Evolutionary conservation across 768 basidiomycete species (phyloP), one percentile per base, ranked within the genome.

Genomic region (Sistotremastrum suecicum): DNA sequence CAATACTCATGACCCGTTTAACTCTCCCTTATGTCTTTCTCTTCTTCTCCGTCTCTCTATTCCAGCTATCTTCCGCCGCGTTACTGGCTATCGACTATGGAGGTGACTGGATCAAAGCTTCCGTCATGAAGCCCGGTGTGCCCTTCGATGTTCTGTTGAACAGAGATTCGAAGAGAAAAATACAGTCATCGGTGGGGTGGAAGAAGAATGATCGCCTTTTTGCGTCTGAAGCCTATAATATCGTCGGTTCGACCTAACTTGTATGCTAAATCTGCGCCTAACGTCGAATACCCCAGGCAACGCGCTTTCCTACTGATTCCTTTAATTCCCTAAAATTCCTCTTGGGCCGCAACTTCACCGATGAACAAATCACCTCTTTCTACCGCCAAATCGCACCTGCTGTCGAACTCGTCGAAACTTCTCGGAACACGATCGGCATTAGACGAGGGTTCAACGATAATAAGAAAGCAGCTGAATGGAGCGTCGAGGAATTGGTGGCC

Each of bases 31-130:
- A 20, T 20, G 20, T 20, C 34, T 34, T 43, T 31, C 29, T 43
- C 29, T 43, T 54, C n/a, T 36, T 44, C 40, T 40, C 73, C 34
- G 61, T 67, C 32, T 42, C 54, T 12, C 47, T 36, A 44, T 60
- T 44, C 48, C 49, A 60, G 39, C 58, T 66, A 38, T 65, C 69
- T n/a, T 63, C 74, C 37, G 84, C 81, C 20, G 78, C 91, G 3
- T 75, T 98, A 8, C 75, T 99, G 41, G 92, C 92, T 12, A 87
- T 99, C 57, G 95, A 99, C 77, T 97, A 95, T 75, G 95, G 95
- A 59, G 76, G 87, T 11, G 95, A 98, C 65, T 92, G 81, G 75
- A 97, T 92, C 58, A 99, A 97, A 64, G 87, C 90, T 31, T 92
- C 91, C 3, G 67, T 98, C 47, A 83, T 97, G 72, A 92, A 90